These are phyloP conservation scores for Linnemannia exigua DNA, from an alignment of 192 early-diverging fungal genomes.

Conservation along the genomic window DNA sequence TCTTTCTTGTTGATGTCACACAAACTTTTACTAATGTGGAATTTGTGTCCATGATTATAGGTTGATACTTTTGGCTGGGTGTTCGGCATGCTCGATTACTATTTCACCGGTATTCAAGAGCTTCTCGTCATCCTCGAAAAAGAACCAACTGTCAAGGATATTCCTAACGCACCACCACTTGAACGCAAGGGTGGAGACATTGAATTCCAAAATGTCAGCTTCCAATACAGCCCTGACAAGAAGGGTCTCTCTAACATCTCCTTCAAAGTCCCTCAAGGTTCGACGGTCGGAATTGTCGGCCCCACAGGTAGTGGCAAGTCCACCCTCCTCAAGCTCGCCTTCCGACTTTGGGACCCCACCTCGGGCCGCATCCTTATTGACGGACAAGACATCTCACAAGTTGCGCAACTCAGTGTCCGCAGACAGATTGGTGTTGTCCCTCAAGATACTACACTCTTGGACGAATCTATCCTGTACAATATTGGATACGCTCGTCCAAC, in stretches of 20 bases:
- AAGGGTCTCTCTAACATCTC: slow-evolving; percentile 64
- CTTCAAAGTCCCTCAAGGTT: slow-evolving; percentile 68
- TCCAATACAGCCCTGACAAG: slow-evolving; percentile 70
- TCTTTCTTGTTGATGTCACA: neutral
- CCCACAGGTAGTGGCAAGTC: slow-evolving; percentile 68
- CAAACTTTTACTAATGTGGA: neutral
- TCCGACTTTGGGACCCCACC: slow-evolving; percentile 73
- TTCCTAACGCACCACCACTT: slow-evolving; percentile 62
- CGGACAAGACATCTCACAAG: slow-evolving; percentile 69
- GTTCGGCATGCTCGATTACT: neutral
- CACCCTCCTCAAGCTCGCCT: slow-evolving; percentile 62
- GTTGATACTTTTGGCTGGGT: slow-evolving; percentile 14
- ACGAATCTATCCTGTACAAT: slow-evolving; percentile 75
- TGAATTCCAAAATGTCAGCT: slow-evolving; percentile 73
- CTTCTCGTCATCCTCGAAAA: slow-evolving; percentile 70
- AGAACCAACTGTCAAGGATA: slow-evolving; percentile 61
- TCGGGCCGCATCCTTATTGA: slow-evolving; percentile 71
- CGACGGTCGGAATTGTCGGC: slow-evolving; percentile 74
- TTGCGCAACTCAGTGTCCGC: slow-evolving; percentile 67
- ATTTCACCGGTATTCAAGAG: slow-evolving; percentile 82
- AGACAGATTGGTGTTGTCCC: slow-evolving; percentile 71
- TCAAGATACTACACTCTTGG: slow-evolving; percentile 72
- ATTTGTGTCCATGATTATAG: neutral
- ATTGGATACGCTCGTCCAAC: slow-evolving; percentile 71
- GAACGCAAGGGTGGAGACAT: slow-evolving; percentile 61